phyloP scores from a whole-genome alignment of 495 filamentous ascomycete species.

The Penicillium dipodomyicola region DNA sequence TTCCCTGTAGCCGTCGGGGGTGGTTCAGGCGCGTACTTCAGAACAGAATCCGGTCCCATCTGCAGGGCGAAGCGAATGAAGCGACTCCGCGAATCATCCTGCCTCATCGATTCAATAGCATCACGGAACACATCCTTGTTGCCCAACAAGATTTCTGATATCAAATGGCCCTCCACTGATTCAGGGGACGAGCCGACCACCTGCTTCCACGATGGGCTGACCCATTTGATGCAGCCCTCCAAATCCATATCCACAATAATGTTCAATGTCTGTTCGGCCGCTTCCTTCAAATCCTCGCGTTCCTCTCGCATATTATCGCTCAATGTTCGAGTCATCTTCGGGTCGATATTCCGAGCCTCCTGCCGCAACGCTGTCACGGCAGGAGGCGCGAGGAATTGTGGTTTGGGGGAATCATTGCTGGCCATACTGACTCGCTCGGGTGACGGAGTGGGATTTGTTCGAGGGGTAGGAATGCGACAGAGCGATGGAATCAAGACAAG shows the following conservation, averaged over 20 bases:
- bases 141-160: constrained; percentile 77
- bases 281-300: constrained; percentile 88
- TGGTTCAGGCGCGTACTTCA: constrained; percentile 56
- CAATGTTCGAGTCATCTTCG: constrained; percentile 56
- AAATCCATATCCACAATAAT: constrained; percentile 91
- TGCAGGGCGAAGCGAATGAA: constrained; percentile 81
- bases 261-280: constrained; percentile 93
- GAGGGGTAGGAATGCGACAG: background rate
- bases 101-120: constrained; percentile 81
- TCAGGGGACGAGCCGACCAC: constrained; percentile 78
- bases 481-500: background rate
- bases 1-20: constrained; percentile 19
- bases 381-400: constrained; percentile 49
- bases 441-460: constrained; percentile 1
- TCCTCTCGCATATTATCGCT: constrained; percentile 73
- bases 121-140: constrained; percentile 76
- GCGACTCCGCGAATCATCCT: constrained; percentile 88
- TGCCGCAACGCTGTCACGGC: constrained; percentile 54
- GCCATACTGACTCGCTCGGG: constrained; percentile 40
- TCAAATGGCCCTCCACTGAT: constrained; percentile 70
- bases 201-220: constrained; percentile 94
- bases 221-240: constrained; percentile 87
- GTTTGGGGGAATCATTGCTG: constrained; percentile 40
- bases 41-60: constrained; percentile 67
- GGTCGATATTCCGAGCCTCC: constrained; percentile 46